Percentiles rank a stretch among this genome's conserved stretches.
Evolutionary conservation across 2,329 filamentous ascomycete species (phyloP).

Genomic region (Trichoderma breve): DNA sequence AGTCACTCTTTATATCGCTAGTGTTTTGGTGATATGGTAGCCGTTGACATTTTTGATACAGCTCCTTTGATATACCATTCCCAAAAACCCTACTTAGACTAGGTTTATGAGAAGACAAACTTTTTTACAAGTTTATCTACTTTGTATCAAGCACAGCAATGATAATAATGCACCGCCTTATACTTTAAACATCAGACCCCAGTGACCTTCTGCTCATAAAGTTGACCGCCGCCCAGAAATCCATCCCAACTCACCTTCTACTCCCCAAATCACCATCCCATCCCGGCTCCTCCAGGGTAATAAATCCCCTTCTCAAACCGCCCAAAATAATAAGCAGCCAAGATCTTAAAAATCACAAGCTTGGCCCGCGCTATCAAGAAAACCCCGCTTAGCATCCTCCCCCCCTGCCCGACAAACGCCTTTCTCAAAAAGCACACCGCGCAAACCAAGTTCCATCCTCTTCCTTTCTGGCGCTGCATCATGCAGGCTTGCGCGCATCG

Average conservation of each 20-base stretch:
- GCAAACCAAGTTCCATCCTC: not conserved
- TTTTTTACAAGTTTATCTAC: not conserved
- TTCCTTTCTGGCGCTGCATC: not conserved
- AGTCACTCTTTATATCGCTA: not conserved
- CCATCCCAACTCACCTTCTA: not conserved
- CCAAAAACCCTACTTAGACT: not conserved
- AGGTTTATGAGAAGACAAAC: not conserved
- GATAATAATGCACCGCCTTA: not conserved
- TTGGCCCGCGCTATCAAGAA: not conserved
- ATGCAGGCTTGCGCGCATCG: slow-evolving; percentile 3
- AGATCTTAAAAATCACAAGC: not conserved
- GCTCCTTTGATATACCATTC: not conserved
- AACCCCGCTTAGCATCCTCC: not conserved
- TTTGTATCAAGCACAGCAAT: not conserved
- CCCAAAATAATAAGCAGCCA: not conserved
- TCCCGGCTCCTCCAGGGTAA: not conserved
- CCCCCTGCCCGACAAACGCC: not conserved
- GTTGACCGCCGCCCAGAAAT: not conserved
- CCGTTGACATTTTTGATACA: not conserved
- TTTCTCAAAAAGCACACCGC: not conserved
- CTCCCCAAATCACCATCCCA: not conserved
- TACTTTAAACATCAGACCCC: not conserved
- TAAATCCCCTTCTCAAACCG: not conserved
- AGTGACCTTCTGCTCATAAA: not conserved
- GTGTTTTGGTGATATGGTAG: not conserved